Evolutionary conservation across 805 yeast species (phyloP).

Genomic region (Komagataella pastoris): DNA sequence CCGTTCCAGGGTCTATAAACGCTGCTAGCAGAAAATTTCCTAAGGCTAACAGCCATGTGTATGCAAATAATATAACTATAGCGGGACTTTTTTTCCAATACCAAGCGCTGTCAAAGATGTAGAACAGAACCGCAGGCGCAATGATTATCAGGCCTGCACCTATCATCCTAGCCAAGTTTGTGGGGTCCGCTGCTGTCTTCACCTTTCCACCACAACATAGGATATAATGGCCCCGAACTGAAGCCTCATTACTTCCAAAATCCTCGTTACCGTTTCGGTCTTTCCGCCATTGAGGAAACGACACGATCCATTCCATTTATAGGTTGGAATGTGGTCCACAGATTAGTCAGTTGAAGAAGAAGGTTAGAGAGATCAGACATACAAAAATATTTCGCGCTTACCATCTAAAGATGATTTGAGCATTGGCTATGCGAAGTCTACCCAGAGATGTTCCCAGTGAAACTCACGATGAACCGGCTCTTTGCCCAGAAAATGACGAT

Average conservation of each 20-base stretch:
- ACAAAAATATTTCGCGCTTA: neutral
- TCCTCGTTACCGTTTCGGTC: neutral
- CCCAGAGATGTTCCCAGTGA: neutral
- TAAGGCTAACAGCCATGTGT: conserved; percentile 40
- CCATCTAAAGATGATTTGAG: neutral
- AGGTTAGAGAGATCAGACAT: neutral
- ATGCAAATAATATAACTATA: conserved; percentile 39
- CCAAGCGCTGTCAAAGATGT: conserved; percentile 38
- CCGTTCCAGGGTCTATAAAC: conserved; percentile 53
- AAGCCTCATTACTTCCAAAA: neutral
- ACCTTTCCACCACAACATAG: neutral
- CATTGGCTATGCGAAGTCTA: neutral
- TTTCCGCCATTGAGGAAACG: neutral
- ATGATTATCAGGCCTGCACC: conserved; percentile 20
- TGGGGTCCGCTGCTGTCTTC: neutral
- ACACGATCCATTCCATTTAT: neutral
- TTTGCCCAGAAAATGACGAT: neutral
- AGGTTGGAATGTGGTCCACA: neutral
- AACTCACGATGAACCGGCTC: neutral
- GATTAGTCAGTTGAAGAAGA: neutral
- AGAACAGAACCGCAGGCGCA: conserved; percentile 39
- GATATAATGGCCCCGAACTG: neutral
- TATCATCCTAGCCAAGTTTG: conserved; percentile 11
- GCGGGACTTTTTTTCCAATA: conserved; percentile 45
- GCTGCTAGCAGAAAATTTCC: conserved; percentile 39